A percentile compares a stretch with the other conserved stretches of the same genome.
Evolutionary conservation across 208 protist species (phyloP).

Genomic region (Acanthamoeba royreba): DNA sequence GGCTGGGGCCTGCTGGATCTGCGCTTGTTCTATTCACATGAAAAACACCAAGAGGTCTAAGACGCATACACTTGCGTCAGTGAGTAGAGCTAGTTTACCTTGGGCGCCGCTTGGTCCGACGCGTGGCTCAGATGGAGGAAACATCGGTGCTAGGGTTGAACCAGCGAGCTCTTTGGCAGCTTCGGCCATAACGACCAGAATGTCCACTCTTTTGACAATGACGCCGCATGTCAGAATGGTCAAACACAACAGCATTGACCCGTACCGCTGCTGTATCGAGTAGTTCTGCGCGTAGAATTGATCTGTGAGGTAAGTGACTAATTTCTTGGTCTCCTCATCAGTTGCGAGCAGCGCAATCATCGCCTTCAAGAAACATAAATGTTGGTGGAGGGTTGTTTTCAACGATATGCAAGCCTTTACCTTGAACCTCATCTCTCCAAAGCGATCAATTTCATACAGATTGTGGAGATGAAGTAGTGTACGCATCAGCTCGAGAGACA

Average conservation of each 20-base stretch:
- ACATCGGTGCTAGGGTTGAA: neutral
- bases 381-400: neutral
- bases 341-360: slow-evolving; percentile 20
- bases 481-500: neutral
- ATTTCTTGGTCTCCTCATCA: neutral
- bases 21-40: no score
- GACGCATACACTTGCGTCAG: no score
- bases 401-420: neutral
- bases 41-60: no score
- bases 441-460: neutral
- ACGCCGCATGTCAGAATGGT: no score
- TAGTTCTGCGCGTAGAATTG: slow-evolving; percentile 32
- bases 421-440: neutral
- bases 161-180: neutral
- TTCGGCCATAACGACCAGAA: slow-evolving; percentile 7
- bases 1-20: no score
- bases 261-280: neutral
- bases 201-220: neutral
- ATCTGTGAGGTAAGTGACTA: neutral
- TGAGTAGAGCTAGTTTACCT: no score
- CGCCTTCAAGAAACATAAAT: neutral
- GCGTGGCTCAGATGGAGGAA: neutral
- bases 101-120: neutral
- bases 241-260: neutral
- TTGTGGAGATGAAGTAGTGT: slow-evolving; percentile 4